These are phyloP conservation scores for Penicillium hesseltinei DNA, from an alignment of 2,329 filamentous ascomycete genomes.

Conservation along the genomic window DNA sequence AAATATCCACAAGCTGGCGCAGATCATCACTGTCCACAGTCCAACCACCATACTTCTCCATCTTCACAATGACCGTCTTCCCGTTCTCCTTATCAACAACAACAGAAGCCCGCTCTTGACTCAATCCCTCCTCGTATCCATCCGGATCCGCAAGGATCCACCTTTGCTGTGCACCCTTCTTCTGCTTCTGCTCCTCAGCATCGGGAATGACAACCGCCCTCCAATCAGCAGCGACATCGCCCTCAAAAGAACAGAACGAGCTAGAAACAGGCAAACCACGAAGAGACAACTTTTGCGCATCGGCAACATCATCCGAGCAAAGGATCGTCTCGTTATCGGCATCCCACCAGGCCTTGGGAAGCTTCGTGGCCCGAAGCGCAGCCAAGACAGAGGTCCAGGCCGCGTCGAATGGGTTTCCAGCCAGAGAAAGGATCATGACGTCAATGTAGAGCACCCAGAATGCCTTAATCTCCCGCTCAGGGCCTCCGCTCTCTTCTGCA, in stretches of 20 bases:
- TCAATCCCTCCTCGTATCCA: conserved; percentile 81
- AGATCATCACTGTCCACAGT: conserved; percentile 64
- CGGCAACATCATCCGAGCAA: conserved; percentile 62
- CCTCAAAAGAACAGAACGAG: conserved; percentile 75
- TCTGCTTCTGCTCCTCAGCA: conserved; percentile 43
- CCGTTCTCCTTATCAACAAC: conserved; percentile 63
- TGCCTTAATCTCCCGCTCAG: conserved; percentile 62
- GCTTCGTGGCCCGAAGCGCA: conserved; percentile 71
- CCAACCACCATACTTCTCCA: conserved; percentile 83
- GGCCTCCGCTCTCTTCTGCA: conserved; percentile 38
- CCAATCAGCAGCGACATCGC: conserved; percentile 46
- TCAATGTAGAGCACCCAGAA: conserved; percentile 97
- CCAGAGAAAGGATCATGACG: conserved; percentile 87
- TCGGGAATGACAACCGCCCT: conserved; percentile 37
- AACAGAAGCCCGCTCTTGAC: conserved; percentile 77
- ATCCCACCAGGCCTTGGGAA: conserved; percentile 83
- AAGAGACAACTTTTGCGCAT: conserved; percentile 59
- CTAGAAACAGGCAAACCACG: conserved; percentile 69
- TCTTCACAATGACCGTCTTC: conserved; percentile 57
- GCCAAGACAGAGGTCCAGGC: conserved; percentile 83
- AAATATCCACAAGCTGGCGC: conserved; percentile 57
- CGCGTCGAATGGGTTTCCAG: conserved; percentile 88
- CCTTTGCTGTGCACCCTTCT: conserved; percentile 34
- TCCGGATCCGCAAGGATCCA: conserved; percentile 90
- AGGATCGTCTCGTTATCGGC: conserved; percentile 74